A percentile compares a stretch with the other conserved stretches of the same genome.
Conservation (phyloP, 2,329 filamentous ascomycete genomes). For the Epichloe festucae region DNA sequence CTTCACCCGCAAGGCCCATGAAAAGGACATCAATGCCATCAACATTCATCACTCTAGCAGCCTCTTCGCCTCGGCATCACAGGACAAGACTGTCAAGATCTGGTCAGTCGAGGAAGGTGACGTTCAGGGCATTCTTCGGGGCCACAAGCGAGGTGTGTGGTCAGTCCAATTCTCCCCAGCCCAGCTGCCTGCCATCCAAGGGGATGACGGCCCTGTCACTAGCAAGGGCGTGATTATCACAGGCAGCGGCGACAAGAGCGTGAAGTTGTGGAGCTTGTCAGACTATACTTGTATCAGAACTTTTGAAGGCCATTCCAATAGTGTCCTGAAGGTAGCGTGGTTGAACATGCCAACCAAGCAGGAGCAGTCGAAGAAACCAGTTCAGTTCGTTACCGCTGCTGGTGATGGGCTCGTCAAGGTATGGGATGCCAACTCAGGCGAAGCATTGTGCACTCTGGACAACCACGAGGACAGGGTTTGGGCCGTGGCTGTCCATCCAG, state of each 20-base stretch:
- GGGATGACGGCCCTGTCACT: slow-evolving; percentile 57
- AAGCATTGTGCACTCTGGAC: slow-evolving; percentile 79
- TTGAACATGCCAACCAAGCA: slow-evolving; percentile 42
- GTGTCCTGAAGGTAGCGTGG: slow-evolving; percentile 88
- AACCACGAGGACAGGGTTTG: slow-evolving; percentile 95
- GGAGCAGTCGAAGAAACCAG: slow-evolving; percentile 42
- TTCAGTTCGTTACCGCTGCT: slow-evolving; percentile 73
- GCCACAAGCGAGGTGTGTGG: slow-evolving; percentile 93
- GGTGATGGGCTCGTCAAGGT: slow-evolving; percentile 94
- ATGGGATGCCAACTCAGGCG: slow-evolving; percentile 80
- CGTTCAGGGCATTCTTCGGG: slow-evolving; percentile 77
- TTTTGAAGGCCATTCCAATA: slow-evolving; percentile 93
- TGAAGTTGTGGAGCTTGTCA: slow-evolving; percentile 86
- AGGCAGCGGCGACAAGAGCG: slow-evolving; percentile 87
- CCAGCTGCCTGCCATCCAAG: slow-evolving; percentile 59
- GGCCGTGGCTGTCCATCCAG: slow-evolving; percentile 65
- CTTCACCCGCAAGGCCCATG: slow-evolving; percentile 90
- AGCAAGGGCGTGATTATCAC: slow-evolving; percentile 76
- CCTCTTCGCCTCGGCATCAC: slow-evolving; percentile 91
- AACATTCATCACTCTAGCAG: slow-evolving; percentile 61
- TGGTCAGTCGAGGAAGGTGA: slow-evolving; percentile 88
- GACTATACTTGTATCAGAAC: slow-evolving; percentile 90
- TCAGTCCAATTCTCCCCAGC: slow-evolving; percentile 80
- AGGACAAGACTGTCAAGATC: slow-evolving; percentile 94
- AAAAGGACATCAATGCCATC: slow-evolving; percentile 96